Base-by-base conservation (phyloP, 75 land plant genomes). In the Selaginella moellendorffii region DNA sequence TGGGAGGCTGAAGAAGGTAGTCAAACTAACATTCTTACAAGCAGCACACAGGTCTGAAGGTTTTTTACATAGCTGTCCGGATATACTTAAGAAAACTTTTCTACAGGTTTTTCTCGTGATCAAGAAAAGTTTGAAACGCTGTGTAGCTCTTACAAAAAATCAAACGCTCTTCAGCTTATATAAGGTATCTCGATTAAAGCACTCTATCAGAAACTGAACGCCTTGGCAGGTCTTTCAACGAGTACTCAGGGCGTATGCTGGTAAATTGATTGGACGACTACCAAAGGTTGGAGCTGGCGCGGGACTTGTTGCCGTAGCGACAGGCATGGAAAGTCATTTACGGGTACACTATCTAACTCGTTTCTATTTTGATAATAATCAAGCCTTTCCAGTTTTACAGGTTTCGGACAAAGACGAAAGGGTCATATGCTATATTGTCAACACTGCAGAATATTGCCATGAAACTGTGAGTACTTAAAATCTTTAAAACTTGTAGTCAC, bases 401-500 rank as follows among this genome's bases (percentile, higher is more conserved):
- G n/a, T 56, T 8, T 8, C 23, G 5, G 59, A 95, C 68, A 89
- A 69, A 73, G 99, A 95, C 72, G 96, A 95, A 66, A 80, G 87
- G 51, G 79, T 95, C 54, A 89, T 95, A 24, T 95, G 99, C 71
- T 86, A 89, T 65, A 95, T 95, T 61, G 91, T 95, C 0, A 95
- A 89, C 62, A 89, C 99, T 17, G 90, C 99, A 63, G 99, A 95
- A 66, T 95, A 89, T 64, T 95, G 99, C 67, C 96, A 95, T 68
- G 82, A 85, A 72, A 95, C 99, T 66, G 98, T 92, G n/a, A n/a
- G n/a, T n/a, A n/a, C n/a, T n/a, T n/a, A n/a, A n/a, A n/a, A n/a
- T n/a, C n/a, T n/a, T n/a, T n/a, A n/a, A n/a, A 24, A 28, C 20
- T 9, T 70, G 14, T 52, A n/a, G n/a, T n/a, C n/a, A n/a, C n/a